Conservation (phyloP, 352 stramenopile genomes). For the Phytopythium chamaehyphon region DNA sequence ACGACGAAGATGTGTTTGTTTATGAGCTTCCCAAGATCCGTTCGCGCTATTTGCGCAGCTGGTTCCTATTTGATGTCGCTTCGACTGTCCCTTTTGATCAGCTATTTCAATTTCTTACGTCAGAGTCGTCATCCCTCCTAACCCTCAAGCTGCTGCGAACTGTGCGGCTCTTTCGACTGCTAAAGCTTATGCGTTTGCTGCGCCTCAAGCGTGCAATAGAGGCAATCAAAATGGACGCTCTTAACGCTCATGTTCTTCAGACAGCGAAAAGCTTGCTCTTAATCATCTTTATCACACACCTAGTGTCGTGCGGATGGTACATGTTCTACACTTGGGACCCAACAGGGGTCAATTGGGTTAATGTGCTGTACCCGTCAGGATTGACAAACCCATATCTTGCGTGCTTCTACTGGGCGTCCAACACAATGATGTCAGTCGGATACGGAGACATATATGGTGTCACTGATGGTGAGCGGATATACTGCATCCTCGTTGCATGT, state of each 20-base stretch:
- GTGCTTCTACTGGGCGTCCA: conserved; percentile 91
- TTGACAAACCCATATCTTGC: conserved; percentile 79
- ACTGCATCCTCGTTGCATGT: conserved; percentile 83
- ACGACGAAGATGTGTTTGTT: conserved; percentile 70
- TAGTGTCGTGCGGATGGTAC: conserved; percentile 73
- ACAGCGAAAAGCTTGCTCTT: conserved; percentile 61
- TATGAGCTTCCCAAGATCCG: conserved; percentile 62
- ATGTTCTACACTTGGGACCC: conserved; percentile 84
- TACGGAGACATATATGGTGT: conserved; percentile 89
- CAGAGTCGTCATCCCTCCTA: conserved; percentile 44
- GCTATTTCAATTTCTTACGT: conserved; percentile 49
- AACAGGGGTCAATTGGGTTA: conserved; percentile 66
- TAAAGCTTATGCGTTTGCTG: conserved; percentile 74
- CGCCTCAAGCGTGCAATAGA: conserved; percentile 59
- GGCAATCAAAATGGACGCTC: conserved; percentile 63
- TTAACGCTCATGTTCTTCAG: conserved; percentile 76
- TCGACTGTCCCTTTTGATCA: conserved; percentile 69
- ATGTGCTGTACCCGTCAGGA: conserved; percentile 30
- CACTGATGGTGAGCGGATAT: conserved; percentile 73
- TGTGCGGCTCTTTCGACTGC: conserved; percentile 61
- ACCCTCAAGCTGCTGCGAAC: conserved; percentile 76
- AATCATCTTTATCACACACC: conserved; percentile 79
- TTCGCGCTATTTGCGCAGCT: conserved; percentile 57
- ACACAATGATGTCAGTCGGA: conserved; percentile 92
- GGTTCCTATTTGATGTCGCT: conserved; percentile 70